phyloP scores from a whole-genome alignment of 371 early-diverging fungal genomes.

The Mortierella sp. region DNA sequence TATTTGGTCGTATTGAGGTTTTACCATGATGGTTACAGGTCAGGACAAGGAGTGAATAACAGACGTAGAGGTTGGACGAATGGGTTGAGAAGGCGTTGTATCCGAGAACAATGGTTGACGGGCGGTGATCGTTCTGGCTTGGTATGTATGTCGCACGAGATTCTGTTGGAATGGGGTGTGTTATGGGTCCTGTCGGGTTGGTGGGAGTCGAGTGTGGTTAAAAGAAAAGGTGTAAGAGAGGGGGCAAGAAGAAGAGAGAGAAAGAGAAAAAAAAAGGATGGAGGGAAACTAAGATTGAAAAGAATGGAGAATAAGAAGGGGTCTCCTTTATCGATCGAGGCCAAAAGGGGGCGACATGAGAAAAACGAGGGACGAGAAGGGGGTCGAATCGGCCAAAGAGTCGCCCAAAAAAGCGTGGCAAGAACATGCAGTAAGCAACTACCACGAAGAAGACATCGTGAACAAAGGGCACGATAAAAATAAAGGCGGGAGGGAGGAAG shows the following conservation, averaged over 20 bases:
- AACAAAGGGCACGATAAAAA: neutral
- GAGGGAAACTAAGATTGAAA: neutral
- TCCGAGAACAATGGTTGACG: conserved; percentile 9
- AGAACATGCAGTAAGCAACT: neutral
- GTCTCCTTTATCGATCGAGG: neutral
- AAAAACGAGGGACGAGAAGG: neutral
- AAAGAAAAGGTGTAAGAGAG: neutral
- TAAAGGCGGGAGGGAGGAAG: neutral
- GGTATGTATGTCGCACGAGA: neutral
- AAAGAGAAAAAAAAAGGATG: neutral
- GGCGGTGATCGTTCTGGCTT: neutral
- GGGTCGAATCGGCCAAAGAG: conserved; percentile 8
- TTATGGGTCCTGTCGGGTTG: neutral
- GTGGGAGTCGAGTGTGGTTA: neutral
- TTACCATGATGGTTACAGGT: conserved; percentile 20
- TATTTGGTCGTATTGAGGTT: neutral
- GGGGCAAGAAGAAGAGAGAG: neutral
- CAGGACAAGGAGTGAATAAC: neutral
- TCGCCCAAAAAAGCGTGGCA: neutral
- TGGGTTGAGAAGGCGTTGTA: neutral
- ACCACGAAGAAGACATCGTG: neutral
- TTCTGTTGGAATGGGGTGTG: neutral
- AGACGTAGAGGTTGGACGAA: conserved; percentile 1
- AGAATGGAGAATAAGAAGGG: neutral
- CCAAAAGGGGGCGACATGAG: neutral